Conservation (phyloP, 1,284 basidiomycete species). For the Ustilago lituana region DNA sequence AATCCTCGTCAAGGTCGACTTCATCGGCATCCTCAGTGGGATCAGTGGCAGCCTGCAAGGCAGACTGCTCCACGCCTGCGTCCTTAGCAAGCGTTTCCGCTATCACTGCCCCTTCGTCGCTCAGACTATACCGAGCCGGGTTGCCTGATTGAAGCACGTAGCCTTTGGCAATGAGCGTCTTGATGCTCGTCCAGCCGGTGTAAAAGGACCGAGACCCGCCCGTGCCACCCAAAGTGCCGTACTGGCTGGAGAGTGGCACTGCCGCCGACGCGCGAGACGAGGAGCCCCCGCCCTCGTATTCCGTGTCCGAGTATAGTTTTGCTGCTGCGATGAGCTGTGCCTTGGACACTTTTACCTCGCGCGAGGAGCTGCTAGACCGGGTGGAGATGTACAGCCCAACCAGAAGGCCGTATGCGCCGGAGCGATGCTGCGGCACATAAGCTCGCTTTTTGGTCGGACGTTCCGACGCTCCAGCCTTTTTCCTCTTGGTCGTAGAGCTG, state of each 20-base stretch:
- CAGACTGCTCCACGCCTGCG: constrained; percentile 21
- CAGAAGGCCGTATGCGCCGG: constrained; percentile 63
- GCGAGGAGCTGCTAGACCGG: constrained; percentile 7
- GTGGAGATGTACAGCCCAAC: constrained; percentile 55
- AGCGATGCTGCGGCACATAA: constrained; percentile 61
- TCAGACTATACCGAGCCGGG: constrained; percentile 60
- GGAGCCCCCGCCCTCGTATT: constrained; percentile 48
- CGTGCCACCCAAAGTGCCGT: constrained; percentile 11
- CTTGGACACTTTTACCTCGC: constrained; percentile 45
- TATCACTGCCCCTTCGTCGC: constrained; percentile 56
- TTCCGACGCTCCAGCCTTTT: constrained; percentile 18
- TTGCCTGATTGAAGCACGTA: constrained; percentile 63
- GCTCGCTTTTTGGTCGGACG: constrained; percentile 41
- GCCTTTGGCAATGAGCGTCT: constrained; percentile 63
- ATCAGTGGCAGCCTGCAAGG: too few relatives aligned
- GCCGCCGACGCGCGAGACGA: constrained; percentile 37
- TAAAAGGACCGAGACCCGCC: constrained; percentile 45
- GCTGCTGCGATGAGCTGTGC: constrained; percentile 59
- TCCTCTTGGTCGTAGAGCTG: constrained; percentile 8
- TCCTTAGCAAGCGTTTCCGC: constrained; percentile 45
- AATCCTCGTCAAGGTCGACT: constrained; percentile 13
- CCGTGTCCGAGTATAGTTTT: constrained; percentile 58
- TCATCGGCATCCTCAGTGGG: not conserved
- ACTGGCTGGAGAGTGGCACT: constrained; percentile 28
- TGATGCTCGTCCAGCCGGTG: constrained; percentile 65